Percentiles rank a stretch among this genome's conserved stretches.
Conservation (phyloP, 345 rosid genomes). For the Pistacia integerrima region DNA sequence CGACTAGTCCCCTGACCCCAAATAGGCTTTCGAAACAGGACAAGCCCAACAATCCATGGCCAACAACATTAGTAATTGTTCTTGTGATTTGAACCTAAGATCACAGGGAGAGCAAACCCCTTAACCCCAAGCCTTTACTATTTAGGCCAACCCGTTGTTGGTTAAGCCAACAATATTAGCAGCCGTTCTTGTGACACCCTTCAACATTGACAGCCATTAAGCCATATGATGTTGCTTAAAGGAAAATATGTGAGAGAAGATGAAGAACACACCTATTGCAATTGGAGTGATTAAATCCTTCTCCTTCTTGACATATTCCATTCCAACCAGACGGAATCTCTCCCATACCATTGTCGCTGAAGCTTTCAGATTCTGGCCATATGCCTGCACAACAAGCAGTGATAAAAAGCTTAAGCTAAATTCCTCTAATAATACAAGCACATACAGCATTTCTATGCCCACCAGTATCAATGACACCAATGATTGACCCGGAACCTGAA, state of each 20-base stretch:
- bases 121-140: no score
- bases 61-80: no score
- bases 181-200: no score
- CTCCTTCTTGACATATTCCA: constrained; percentile 59
- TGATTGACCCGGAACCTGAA: constrained; percentile 47
- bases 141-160: no score
- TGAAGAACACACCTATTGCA: constrained; percentile 42
- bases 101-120: no score
- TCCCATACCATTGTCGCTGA: constrained; percentile 47
- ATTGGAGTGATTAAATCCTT: constrained; percentile 35
- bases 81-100: no score
- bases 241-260: neutral
- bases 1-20: no score
- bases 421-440: neutral
- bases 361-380: constrained; percentile 69
- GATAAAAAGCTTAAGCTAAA: neutral
- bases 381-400: constrained; percentile 39
- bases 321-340: constrained; percentile 56
- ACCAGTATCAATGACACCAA: constrained; percentile 65
- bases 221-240: neutral
- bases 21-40: no score
- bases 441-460: neutral
- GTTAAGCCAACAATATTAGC: no score
- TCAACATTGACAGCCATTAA: neutral
- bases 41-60: no score